Evolutionary conservation across 192 early-diverging fungal species (phyloP).

Genomic region (Mortierella antarctica): DNA sequence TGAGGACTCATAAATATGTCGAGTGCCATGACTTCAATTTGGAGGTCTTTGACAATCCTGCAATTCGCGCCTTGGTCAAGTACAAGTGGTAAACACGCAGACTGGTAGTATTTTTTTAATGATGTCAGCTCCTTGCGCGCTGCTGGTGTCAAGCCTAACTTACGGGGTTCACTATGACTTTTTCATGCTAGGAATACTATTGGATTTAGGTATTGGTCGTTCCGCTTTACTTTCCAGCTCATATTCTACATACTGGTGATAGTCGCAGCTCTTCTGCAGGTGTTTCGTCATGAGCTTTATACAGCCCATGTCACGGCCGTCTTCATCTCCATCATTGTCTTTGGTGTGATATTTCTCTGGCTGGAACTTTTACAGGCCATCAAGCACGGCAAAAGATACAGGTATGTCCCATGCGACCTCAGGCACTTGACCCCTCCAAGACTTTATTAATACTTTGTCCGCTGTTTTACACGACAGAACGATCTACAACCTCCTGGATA

Average conservation of each 20-base stretch:
- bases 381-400: constrained; percentile 1
- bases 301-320: neutral
- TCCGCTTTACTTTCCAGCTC: constrained; percentile 1
- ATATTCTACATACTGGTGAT: constrained; percentile 16
- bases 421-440: neutral
- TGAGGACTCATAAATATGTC: neutral
- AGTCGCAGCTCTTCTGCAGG: constrained; percentile 7
- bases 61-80: constrained; percentile 2
- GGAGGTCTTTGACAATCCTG: constrained; percentile 17
- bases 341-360: constrained; percentile 7
- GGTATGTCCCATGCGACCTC: neutral
- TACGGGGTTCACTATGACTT: too few relatives aligned
- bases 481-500: constrained; percentile 17
- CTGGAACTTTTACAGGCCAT: constrained; percentile 19
- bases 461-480: neutral
- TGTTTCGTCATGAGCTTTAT: constrained; percentile 5
- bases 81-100: constrained; percentile 13
- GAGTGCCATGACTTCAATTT: constrained; percentile 4
- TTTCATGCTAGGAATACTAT: constrained; percentile 11
- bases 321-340: constrained; percentile 19
- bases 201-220: constrained; percentile 4
- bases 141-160: neutral
- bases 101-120: too few relatives aligned
- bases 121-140: too few relatives aligned
- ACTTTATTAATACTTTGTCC: neutral